Evolutionary conservation across 1,284 basidiomycete genomes (phyloP).

Genomic region (Athelia psychrophila): DNA sequence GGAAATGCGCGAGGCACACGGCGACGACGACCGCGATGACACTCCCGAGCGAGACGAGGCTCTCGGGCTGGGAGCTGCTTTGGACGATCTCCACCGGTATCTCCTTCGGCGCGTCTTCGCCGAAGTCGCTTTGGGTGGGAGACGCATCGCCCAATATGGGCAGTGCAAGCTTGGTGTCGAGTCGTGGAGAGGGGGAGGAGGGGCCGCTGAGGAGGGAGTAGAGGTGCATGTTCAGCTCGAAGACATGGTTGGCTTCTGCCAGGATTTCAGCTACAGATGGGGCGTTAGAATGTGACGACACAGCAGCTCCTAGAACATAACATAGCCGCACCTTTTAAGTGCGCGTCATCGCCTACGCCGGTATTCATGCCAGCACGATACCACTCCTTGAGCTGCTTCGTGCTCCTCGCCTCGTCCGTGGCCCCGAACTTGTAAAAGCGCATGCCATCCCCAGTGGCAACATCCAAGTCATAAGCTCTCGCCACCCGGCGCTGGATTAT

Average conservation of each 20-base stretch:
- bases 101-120: conserved; percentile 14
- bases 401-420: conserved; percentile 50
- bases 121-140: neutral
- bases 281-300: conserved; percentile 3
- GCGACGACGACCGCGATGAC: conserved; percentile 46
- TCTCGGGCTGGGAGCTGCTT: conserved; percentile 13
- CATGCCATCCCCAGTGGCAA: conserved; percentile 47
- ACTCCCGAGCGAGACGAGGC: conserved; percentile 30
- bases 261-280: conserved; percentile 35
- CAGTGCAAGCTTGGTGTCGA: conserved; percentile 6
- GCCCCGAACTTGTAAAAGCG: conserved; percentile 73
- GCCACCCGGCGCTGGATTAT: conserved; percentile 61
- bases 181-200: conserved; percentile 5
- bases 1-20: conserved; percentile 48
- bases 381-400: conserved; percentile 78
- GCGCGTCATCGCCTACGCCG: conserved; percentile 51
- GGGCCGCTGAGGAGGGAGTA: conserved; percentile 48
- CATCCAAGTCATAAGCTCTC: conserved; percentile 66
- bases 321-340: conserved; percentile 50
- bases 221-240: conserved; percentile 64
- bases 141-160: conserved; percentile 7
- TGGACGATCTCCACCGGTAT: conserved; percentile 15
- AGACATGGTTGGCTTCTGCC: conserved; percentile 67
- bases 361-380: conserved; percentile 74
- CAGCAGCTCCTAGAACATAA: neutral